phyloP scores from a whole-genome alignment of 805 yeast species.

The Saccharomycopsis capsularis region DNA sequence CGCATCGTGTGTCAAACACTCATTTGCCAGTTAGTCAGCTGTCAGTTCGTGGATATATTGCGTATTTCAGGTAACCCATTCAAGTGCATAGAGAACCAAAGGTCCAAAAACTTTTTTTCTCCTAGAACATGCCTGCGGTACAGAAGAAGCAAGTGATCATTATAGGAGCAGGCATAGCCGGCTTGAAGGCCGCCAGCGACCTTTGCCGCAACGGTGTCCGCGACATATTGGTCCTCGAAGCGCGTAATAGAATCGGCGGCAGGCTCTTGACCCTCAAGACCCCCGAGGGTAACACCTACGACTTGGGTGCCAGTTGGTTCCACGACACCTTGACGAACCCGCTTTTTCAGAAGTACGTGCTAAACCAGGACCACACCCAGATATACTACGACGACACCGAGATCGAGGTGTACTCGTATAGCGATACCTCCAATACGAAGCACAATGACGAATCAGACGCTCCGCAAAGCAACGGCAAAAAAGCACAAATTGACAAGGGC shows the following conservation, averaged over 20 bases:
- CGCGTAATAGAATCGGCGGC: conserved; percentile 64
- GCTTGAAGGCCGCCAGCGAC: conserved; percentile 61
- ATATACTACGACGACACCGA: conserved; percentile 45
- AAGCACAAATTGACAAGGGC: no score
- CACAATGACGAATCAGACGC: no score
- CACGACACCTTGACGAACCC: conserved; percentile 72
- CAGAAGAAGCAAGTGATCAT: conserved; percentile 41
- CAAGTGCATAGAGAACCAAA: no score
- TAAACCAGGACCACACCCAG: conserved; percentile 24
- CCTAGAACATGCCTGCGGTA: no score
- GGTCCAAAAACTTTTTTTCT: no score
- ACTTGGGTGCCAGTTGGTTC: conserved; percentile 90
- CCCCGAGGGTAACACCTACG: conserved; percentile 40
- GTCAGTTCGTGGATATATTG: no score
- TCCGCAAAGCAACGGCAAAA: no score
- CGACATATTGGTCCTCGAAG: conserved; percentile 54
- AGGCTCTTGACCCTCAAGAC: conserved; percentile 41
- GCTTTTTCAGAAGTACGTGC: conserved; percentile 43
- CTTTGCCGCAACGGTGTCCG: conserved; percentile 35
- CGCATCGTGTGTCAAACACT: no score
- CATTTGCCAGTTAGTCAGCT: no score
- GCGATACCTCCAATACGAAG: no score
- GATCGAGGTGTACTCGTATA: conserved; percentile 26
- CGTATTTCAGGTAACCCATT: no score
- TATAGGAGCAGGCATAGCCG: conserved; percentile 81